Evolutionary conservation across 192 early-diverging fungal species (phyloP), one percentile per base, ranked within the genome.

Genomic region (Backusella tarrabulga): DNA sequence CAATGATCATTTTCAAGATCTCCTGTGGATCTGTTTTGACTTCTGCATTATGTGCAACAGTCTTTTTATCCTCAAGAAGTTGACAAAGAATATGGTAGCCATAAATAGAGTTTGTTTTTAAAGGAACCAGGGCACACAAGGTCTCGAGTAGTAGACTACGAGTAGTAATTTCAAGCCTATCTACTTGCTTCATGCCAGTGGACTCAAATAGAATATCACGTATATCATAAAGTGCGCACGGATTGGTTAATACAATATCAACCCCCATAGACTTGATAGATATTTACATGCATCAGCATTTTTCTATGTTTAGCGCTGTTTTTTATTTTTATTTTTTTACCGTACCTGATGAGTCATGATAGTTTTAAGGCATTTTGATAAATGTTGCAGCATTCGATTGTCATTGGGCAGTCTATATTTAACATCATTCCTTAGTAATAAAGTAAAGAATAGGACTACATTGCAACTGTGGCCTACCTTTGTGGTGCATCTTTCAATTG

Each of bases 341-440:
- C 19, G 66, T 77, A 83, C 82, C 77, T 84, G 76, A 44, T 84
- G 83, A 8, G 78, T 78, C 73, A 80, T 84, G 17, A 84, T 71
- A n/a, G 77, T 77, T 63, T 78, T 80, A 71, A 84, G 75, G 71
- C 83, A 84, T 73, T 78, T 77, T 15, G 74, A 76, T 46, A 84
- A 67, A 36, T 80, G 79, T 42, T 84, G 83, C 23, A 84, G 52
- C 29, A 80, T 68, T 29, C 77, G 74, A 72, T 84, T 77, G 41
- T 84, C 83, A 29, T 78, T 76, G 12, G 73, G 74, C 1, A 34
- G 52, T 50, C 81, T 77, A 38, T 34, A 73, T 11, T 17, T 32
- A 52, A 2, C 23, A 63, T 29, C 19, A 50, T 50, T 50, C 46
- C 46, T 50, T 50, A 50, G 19, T 17, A 44, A 23, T n/a, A 35